A percentile compares a stretch with the other conserved stretches of the same genome.
Evolutionary conservation across 176 grass and related monocot genomes (phyloP).

Genomic region (Secale cereale): DNA sequence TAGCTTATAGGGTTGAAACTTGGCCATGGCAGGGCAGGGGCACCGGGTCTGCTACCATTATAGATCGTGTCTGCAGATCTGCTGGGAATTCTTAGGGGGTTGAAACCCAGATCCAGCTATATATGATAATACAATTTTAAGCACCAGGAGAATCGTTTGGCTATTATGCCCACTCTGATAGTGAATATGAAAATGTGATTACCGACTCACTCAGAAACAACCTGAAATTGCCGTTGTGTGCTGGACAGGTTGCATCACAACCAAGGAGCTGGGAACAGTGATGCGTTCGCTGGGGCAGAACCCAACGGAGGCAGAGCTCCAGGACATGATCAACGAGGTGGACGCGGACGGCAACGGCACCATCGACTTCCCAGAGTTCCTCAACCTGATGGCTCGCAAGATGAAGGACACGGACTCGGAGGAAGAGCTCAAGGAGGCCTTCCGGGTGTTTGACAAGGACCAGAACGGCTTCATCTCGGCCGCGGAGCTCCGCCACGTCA

Average conservation of each 20-base stretch:
- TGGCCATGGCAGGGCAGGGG: background rate
- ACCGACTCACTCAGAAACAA: background rate
- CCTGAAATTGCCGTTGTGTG: background rate
- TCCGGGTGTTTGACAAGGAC: conserved; percentile 95
- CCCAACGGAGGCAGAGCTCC: conserved; percentile 90
- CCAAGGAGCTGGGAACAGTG: conserved; percentile 92
- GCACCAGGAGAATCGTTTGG: background rate
- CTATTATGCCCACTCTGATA: background rate
- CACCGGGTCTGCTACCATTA: background rate
- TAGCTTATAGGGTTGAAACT: background rate
- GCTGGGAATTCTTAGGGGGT: background rate
- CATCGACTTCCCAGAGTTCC: conserved; percentile 91
- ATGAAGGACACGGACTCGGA: conserved; percentile 97
- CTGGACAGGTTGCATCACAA: conserved; percentile 84
- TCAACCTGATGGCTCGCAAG: conserved; percentile 96
- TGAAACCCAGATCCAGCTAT: background rate
- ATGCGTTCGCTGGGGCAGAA: conserved; percentile 94
- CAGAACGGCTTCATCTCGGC: conserved; percentile 96
- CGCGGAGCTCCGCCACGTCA: conserved; percentile 82
- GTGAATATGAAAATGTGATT: background rate
- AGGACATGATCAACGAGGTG: conserved; percentile 97
- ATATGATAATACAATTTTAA: background rate
- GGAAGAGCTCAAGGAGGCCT: conserved; percentile 95
- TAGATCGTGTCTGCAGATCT: background rate
- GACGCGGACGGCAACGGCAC: conserved; percentile 89